Evolutionary conservation across 768 basidiomycete genomes (phyloP).

Genomic region (Hygrophorus russula): DNA sequence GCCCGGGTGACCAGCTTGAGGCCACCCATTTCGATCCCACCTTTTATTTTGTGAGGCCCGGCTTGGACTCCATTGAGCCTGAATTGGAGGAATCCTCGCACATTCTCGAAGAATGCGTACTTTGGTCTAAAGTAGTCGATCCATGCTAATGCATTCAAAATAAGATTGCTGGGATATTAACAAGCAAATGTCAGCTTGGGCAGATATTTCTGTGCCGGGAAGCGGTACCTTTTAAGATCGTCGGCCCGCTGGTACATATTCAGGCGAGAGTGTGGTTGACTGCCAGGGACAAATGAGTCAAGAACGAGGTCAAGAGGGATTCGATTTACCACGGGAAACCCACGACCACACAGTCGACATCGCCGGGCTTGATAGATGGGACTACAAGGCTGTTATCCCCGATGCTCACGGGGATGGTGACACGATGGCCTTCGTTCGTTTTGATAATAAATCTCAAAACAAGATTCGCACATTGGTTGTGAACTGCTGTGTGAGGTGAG

Average conservation of each 20-base stretch:
- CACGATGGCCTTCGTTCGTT: conserved; percentile 27
- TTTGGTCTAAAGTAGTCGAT: conserved; percentile 34
- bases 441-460: conserved; percentile 51
- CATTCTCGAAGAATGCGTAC: conserved; percentile 41
- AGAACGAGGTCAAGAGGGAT: background rate
- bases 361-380: conserved; percentile 34
- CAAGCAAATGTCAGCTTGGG: too few species aligned
- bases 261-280: conserved; percentile 62
- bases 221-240: conserved; percentile 38
- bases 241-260: conserved; percentile 63
- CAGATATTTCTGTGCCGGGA: too few species aligned
- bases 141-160: conserved; percentile 47
- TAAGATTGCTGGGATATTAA: conserved; percentile 32
- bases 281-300: conserved; percentile 15
- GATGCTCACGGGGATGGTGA: conserved; percentile 28
- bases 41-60: conserved; percentile 34
- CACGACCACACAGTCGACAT: conserved; percentile 50
- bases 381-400: conserved; percentile 29
- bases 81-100: conserved; percentile 36
- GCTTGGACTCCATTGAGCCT: conserved; percentile 29
- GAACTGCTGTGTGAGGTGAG: conserved; percentile 37
- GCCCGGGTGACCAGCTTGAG: conserved; percentile 55
- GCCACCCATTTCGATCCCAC: conserved; percentile 65
- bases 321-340: conserved; percentile 67
- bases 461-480: conserved; percentile 63